Evolutionary conservation across 2,329 filamentous ascomycete species (phyloP).

Genomic region (Penicillium fuscoglaucum): DNA sequence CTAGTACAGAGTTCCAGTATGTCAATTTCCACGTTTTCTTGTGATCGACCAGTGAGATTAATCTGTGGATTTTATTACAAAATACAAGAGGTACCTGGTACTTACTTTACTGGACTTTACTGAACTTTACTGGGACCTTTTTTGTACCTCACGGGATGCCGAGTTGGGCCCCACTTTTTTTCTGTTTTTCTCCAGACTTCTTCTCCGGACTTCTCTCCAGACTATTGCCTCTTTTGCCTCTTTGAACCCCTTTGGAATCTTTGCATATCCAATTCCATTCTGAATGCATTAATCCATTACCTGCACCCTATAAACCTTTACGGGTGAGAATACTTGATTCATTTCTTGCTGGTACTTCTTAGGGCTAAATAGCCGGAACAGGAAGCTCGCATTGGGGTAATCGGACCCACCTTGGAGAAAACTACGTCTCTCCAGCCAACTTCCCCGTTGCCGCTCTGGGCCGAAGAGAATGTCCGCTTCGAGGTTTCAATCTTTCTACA

Average conservation of each 20-base stretch:
- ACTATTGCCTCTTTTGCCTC: not conserved
- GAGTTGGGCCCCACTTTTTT: not conserved
- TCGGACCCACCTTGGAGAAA: slow-evolving; percentile 19
- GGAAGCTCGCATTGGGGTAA: slow-evolving; percentile 23
- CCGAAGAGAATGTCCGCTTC: slow-evolving; percentile 32
- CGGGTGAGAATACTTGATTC: not conserved
- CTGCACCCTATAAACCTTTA: not conserved
- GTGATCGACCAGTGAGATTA: not conserved
- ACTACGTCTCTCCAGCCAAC: not conserved
- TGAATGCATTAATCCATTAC: no score
- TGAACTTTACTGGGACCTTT: no score
- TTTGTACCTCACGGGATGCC: not conserved
- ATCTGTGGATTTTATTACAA: not conserved
- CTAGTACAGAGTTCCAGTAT: not conserved
- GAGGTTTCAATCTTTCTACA: slow-evolving; percentile 11
- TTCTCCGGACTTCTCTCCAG: not conserved
- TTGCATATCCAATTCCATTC: not conserved
- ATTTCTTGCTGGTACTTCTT: not conserved
- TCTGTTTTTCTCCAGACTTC: not conserved
- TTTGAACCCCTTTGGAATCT: not conserved
- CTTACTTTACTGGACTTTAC: not conserved
- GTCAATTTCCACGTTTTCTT: not conserved
- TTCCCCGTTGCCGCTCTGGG: slow-evolving; percentile 23
- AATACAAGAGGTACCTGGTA: not conserved
- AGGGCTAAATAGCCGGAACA: slow-evolving; percentile 7